phyloP scores from a whole-genome alignment of 1,139 yeast genomes.

The Sugiyamaella paludigena region DNA sequence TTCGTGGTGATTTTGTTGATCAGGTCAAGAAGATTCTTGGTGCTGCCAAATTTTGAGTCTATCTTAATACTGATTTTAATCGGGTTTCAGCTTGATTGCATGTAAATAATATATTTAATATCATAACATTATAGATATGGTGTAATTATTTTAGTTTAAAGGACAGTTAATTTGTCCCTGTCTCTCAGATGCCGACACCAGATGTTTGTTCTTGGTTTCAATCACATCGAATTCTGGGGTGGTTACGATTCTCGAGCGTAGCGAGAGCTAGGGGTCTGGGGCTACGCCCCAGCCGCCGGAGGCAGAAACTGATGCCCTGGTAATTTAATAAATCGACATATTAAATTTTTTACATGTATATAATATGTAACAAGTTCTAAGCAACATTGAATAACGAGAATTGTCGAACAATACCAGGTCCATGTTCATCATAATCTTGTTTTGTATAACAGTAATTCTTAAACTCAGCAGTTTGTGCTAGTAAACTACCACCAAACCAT shows the following conservation, averaged over 20 bases:
- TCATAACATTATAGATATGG: not conserved
- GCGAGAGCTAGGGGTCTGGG: too few relatives aligned
- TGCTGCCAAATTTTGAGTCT: not conserved
- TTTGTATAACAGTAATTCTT: slow-evolving; percentile 95
- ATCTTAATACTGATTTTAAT: not conserved
- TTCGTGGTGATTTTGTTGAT: slow-evolving; percentile 33
- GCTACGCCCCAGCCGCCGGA: too few relatives aligned
- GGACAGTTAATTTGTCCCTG: too few relatives aligned
- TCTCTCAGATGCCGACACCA: too few relatives aligned
- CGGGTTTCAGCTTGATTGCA: too few relatives aligned
- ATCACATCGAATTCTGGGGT: too few relatives aligned
- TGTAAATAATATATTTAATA: not conserved
- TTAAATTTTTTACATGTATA: not conserved
- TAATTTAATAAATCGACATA: not conserved
- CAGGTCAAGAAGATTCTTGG: slow-evolving; percentile 3
- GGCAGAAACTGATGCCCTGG: too few relatives aligned
- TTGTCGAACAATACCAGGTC: slow-evolving; percentile 96
- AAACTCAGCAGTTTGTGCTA: slow-evolving; percentile 97
- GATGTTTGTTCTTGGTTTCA: too few relatives aligned
- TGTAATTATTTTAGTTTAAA: not conserved
- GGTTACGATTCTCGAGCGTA: too few relatives aligned
- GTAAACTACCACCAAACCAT: slow-evolving; percentile 97
- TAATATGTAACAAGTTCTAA: slow-evolving; percentile 41
- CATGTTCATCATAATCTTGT: slow-evolving; percentile 95
- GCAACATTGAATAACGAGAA: slow-evolving; percentile 91